These are phyloP conservation scores for Neonectria hederae DNA, from an alignment of 2,329 filamentous ascomycete genomes.

Conservation along the genomic window DNA sequence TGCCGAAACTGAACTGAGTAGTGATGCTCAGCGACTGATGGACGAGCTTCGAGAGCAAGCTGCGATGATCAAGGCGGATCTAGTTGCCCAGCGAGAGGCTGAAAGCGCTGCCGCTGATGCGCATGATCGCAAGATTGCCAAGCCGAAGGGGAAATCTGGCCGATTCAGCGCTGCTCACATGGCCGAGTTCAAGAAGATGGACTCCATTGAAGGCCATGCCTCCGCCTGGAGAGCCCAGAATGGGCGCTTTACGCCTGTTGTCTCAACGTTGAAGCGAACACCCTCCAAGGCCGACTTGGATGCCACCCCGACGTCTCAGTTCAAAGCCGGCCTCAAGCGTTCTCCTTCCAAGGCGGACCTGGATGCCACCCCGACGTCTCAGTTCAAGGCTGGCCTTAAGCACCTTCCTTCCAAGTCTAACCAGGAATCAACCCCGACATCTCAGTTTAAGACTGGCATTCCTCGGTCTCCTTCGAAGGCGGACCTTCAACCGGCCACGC, in stretches of 20 bases:
- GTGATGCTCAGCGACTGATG: conserved; percentile 69
- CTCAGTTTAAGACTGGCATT: conserved; percentile 47
- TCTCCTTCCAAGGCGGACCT: conserved; percentile 59
- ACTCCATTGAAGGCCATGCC: conserved; percentile 88
- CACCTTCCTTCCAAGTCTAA: conserved; percentile 44
- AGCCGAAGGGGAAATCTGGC: conserved; percentile 78
- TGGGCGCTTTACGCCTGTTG: conserved; percentile 61
- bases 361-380: conserved; percentile 63
- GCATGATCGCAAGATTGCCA: conserved; percentile 75
- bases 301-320: conserved; percentile 43
- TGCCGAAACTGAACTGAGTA: conserved; percentile 64
- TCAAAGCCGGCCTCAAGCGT: conserved; percentile 58
- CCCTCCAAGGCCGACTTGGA: conserved; percentile 58
- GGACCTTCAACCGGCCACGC: conserved; percentile 62
- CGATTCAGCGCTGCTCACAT: conserved; percentile 88
- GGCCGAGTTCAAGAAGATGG: conserved; percentile 96
- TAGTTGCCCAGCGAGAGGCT: conserved; percentile 69
- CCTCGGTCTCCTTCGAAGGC: conserved; percentile 45
- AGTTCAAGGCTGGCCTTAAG: conserved; percentile 49
- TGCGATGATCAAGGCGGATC: conserved; percentile 73
- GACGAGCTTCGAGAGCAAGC: conserved; percentile 77
- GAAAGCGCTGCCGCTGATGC: conserved; percentile 56
- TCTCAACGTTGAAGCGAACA: conserved; percentile 50
- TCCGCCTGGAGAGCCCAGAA: conserved; percentile 76
- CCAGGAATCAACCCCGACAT: conserved; percentile 61